Percentiles rank a stretch among this genome's conserved stretches.
These are phyloP conservation scores for Phaffia australis DNA, from an alignment of 768 basidiomycete genomes.

Conservation along the genomic window DNA sequence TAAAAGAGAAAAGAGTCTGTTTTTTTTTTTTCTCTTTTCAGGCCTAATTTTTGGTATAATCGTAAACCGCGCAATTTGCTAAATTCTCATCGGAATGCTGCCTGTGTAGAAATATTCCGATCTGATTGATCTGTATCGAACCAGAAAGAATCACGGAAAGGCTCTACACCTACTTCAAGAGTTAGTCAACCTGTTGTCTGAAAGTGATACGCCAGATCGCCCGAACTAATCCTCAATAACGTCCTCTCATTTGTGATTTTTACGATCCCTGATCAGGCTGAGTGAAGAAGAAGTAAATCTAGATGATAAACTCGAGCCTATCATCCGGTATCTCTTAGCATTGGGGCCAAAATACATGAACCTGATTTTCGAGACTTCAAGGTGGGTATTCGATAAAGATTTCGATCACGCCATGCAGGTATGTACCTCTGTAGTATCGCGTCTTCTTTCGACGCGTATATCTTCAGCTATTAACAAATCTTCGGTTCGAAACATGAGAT, in stretches of 20 bases:
- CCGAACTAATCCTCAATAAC: neutral
- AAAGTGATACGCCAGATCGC: neutral
- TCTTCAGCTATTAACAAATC: too few relatives aligned
- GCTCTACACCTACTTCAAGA: slow-evolving; percentile 72
- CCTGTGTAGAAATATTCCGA: slow-evolving; percentile 70
- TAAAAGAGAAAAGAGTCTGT: slow-evolving; percentile 64
- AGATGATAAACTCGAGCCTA: slow-evolving; percentile 68
- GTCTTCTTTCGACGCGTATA: neutral
- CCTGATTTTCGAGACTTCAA: slow-evolving; percentile 67
- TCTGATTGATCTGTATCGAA: slow-evolving; percentile 79
- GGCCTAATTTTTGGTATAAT: neutral
- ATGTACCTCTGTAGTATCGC: slow-evolving; percentile 32
- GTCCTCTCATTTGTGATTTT: neutral
- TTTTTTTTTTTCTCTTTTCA: neutral
- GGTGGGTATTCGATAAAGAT: slow-evolving; percentile 75
- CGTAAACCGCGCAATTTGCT: slow-evolving; percentile 2
- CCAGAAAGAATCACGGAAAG: slow-evolving; percentile 88
- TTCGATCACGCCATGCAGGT: slow-evolving; percentile 65
- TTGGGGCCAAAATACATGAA: slow-evolving; percentile 70
- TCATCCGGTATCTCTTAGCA: slow-evolving; percentile 81
- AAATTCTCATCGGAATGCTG: slow-evolving; percentile 1
- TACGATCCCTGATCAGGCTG: slow-evolving; percentile 45
- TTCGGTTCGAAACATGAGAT: slow-evolving; percentile 47
- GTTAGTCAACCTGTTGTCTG: slow-evolving; percentile 44
- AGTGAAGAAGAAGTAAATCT: slow-evolving; percentile 65